These are phyloP conservation scores for Xerocomellus dryophilus DNA, from an alignment of 768 basidiomycete genomes.

Conservation along the genomic window DNA sequence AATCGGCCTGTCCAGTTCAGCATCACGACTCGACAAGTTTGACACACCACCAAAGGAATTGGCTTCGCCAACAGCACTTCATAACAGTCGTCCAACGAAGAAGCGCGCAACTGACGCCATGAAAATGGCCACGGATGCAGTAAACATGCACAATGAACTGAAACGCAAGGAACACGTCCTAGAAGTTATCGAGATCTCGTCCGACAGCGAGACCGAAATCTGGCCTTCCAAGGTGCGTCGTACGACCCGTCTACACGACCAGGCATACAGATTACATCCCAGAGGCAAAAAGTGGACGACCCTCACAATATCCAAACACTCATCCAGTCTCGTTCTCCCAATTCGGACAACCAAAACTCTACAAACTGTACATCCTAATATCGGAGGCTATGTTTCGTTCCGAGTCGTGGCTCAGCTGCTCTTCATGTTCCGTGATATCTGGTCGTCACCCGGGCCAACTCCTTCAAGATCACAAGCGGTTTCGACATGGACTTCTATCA, in stretches of 20 bases:
- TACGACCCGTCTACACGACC: not conserved
- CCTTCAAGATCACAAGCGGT: no score
- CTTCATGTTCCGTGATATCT: no score
- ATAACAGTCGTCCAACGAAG: slow-evolving; percentile 14
- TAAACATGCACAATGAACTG: slow-evolving; percentile 6
- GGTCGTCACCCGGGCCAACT: no score
- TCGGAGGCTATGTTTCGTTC: no score
- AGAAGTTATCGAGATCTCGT: slow-evolving; percentile 27
- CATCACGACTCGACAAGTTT: not conserved
- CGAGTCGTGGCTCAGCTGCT: no score
- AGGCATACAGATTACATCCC: not conserved
- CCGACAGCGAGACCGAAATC: slow-evolving; percentile 30
- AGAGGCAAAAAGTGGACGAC: slow-evolving; percentile 24
- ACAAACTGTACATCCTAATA: no score
- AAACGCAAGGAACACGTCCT: slow-evolving; percentile 22
- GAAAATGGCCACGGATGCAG: slow-evolving; percentile 13
- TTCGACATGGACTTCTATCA: no score
- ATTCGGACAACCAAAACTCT: no score
- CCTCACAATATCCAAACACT: no score
- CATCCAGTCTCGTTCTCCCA: no score
- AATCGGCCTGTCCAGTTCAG: slow-evolving; percentile 11
- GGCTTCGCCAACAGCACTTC: slow-evolving; percentile 9
- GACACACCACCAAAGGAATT: slow-evolving; percentile 24
- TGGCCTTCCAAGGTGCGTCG: slow-evolving; percentile 22
- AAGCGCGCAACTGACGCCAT: slow-evolving; percentile 22